A percentile compares a stretch with the other conserved stretches of the same genome.
Conservation (phyloP, 2,329 filamentous ascomycete species). For the Cladosporium colombiae region DNA sequence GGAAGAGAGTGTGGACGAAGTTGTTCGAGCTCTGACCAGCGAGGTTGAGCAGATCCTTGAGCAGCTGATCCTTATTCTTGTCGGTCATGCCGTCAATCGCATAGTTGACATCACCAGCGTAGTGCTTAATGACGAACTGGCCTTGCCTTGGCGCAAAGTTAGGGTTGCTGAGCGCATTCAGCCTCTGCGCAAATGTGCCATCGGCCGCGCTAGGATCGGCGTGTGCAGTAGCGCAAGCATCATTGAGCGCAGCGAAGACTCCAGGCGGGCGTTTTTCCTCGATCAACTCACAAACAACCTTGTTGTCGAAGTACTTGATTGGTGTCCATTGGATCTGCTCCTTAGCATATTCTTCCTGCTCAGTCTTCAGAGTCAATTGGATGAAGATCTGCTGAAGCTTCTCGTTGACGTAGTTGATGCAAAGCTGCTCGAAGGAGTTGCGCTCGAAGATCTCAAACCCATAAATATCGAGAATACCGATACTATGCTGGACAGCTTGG, state of each 20-base stretch:
- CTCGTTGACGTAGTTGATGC: slow-evolving; percentile 99
- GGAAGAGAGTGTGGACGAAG: slow-evolving; percentile 88
- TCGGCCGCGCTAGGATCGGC: slow-evolving; percentile 93
- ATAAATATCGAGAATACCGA: slow-evolving; percentile 98
- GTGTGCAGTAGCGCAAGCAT: slow-evolving; percentile 97
- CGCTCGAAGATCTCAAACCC: slow-evolving; percentile 99
- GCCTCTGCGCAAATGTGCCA: slow-evolving; percentile 88
- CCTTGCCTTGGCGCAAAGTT: slow-evolving; percentile 91
- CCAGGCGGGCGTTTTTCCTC: slow-evolving; percentile 88
- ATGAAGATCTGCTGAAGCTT: slow-evolving; percentile 99
- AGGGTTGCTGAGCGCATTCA: slow-evolving; percentile 87
- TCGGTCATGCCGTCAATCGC: slow-evolving; percentile 96
- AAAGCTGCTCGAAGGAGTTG: slow-evolving; percentile 98
- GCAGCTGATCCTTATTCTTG: slow-evolving; percentile 97
- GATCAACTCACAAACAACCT: slow-evolving; percentile 95
- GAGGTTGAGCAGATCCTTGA: slow-evolving; percentile 90
- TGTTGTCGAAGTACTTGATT: slow-evolving; percentile 99
- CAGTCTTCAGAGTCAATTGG: slow-evolving; percentile 90
- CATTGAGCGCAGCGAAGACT: slow-evolving; percentile 93
- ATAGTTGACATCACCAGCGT: slow-evolving; percentile 94
- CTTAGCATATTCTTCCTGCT: slow-evolving; percentile 94
- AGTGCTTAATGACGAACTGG: slow-evolving; percentile 98
- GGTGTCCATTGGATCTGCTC: slow-evolving; percentile 99
- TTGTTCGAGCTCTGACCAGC: slow-evolving; percentile 79
- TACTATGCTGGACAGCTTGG: slow-evolving; percentile 74